Conservation (phyloP, 192 early-diverging fungal species). For the Backusella macrospora region DNA sequence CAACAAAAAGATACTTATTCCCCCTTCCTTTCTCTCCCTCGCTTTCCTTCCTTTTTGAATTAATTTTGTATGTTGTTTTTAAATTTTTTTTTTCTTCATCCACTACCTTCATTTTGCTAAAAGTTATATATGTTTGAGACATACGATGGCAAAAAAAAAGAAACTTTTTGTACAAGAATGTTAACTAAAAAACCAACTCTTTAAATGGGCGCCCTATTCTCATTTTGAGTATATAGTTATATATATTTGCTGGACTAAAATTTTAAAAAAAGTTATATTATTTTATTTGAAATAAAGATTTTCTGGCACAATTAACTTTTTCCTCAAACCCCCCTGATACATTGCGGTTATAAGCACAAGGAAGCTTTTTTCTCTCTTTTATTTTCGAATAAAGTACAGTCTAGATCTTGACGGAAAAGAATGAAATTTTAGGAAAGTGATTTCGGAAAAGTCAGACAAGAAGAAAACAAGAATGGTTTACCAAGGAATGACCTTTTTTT, state of each 20-base stretch:
- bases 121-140: constrained; percentile 2
- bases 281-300: neutral
- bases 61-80: neutral
- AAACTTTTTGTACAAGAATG: constrained; percentile 9
- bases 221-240: neutral
- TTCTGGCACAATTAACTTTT: neutral
- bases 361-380: neutral
- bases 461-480: constrained; percentile 4
- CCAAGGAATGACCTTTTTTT: neutral
- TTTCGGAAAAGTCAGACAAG: neutral
- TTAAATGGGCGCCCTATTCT: neutral
- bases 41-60: neutral
- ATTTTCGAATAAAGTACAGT: neutral
- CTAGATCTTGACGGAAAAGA: no score
- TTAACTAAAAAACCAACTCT: neutral
- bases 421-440: neutral
- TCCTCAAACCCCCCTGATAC: no score
- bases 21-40: neutral
- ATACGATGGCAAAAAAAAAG: neutral
- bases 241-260: neutral
- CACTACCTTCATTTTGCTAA: neutral
- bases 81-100: neutral
- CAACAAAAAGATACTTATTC: neutral
- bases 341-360: no score
- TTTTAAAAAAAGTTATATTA: neutral